Base-by-base conservation (phyloP, 495 filamentous ascomycete species). In the Aspergillus nanangensis region DNA sequence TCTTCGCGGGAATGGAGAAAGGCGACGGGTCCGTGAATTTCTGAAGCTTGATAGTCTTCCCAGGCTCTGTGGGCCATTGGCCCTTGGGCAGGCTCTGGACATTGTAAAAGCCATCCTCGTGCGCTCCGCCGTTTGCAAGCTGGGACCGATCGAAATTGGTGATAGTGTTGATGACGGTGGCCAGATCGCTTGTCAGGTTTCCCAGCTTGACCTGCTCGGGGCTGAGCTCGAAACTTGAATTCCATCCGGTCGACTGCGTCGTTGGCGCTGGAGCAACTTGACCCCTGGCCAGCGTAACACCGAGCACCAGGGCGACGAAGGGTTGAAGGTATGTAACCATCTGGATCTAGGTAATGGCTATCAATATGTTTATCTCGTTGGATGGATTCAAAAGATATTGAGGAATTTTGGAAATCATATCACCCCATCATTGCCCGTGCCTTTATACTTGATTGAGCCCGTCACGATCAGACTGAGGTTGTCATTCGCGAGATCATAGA, bases 121-220 rank as follows among this genome's bases (percentile, higher is more conserved):
- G 38, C 24, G 52, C 48, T 11, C 51, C 49, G 23, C 69, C 69
- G 38, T 59, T 53, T 9, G 67, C 69, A 18, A 63, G 57, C 44
- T 69, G 66, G 10, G 65, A 61, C 8, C 52, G 48, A 31, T 70
- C 66, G 35, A 64, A 67, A 36, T 63, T 61, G 23, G 63, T 47
- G 20, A 60, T 52, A 11, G 45, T 62, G 11, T 69, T 52, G 43
- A 69, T 37, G 20, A 41, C 57, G 9, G 32, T 34, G 2, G 21
- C 58, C 21, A 43, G 13, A 17, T 47, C 38, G 17, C 29, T 13
- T 4, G 57, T 51, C 19, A 71, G 38, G 15, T 61, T 53, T n/a
- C 50, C 60, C 5, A 49, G 36, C 21, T 56, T 31, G 31, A 67
- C 47, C 43, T 67, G 67, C 4, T 52, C 45, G 8, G 32, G 19